Evolutionary conservation across 2,329 filamentous ascomycete species (phyloP), one percentile per base, ranked within the genome.

Genomic region (Cytospora paraplurivora): DNA sequence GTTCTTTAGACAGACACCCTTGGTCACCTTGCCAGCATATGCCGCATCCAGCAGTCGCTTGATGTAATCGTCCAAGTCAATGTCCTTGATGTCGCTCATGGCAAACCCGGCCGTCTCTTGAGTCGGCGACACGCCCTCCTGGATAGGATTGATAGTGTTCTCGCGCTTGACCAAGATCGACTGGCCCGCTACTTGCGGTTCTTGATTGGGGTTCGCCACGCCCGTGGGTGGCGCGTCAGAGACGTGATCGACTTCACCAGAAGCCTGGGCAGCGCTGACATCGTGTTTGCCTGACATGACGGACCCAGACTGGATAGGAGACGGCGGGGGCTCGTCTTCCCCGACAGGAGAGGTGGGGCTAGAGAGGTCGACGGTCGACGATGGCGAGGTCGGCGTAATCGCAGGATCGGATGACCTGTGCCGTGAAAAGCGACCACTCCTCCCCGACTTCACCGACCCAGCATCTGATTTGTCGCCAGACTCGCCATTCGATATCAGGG

Each of bases 31-130:
- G 68, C 93, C 93, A 52, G 93, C 91, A 74, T 99, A 99, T 13
- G 91, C 95, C 11, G 95, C 94, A 76, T 99, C 95, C 60, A 99
- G 81, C 51, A 99, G 85, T 51, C 95, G 88, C 71, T 93, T 93
- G 74, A 99, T 99, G 82, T 96, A 97, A 73, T 99, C 95, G 73
- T 99, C 95, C 35, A 99, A 82, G 74, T 99, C 95, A 69, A 95
- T 91, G 41, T 93, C 87, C 76, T 97, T 97, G 72, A 98, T 86
- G 27, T 96, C 92, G 62, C 90, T 88, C 83, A 98, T 96, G 67
- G 91, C 90, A 77, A 97, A 90, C 11, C 38, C 62, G 27, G 75
- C 75, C 3, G 78, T 74, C 54, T 88, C 85, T 27, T 82, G 80
- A 34, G 77, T 75, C 8, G 80, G 76, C 62, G 83, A 80, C 38